A percentile compares a stretch with the other conserved stretches of the same genome.
Evolutionary conservation across 495 filamentous ascomycete species (phyloP).

Genomic region (Trichoderma reesei): DNA sequence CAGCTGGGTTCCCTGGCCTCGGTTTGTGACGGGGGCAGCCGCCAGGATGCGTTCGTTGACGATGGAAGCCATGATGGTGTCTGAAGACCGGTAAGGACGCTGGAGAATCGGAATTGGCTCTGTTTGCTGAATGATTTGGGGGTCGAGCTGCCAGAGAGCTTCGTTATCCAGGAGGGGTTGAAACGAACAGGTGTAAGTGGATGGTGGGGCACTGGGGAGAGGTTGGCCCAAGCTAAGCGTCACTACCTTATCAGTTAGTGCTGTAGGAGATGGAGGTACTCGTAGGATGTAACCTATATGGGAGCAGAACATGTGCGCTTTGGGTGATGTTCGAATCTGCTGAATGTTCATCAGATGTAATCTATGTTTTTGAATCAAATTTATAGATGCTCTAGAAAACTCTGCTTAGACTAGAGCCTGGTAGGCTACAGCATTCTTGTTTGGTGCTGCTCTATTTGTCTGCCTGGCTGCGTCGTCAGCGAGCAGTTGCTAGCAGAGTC

Average conservation of each 20-base stretch:
- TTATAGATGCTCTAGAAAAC: no score
- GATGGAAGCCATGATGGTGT: conserved; percentile 34
- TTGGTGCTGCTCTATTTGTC: background rate
- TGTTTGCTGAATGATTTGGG: background rate
- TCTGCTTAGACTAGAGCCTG: no score
- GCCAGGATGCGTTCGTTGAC: conserved; percentile 46
- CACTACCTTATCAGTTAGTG: no score
- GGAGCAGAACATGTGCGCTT: no score
- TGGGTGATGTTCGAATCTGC: background rate
- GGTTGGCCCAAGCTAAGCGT: background rate
- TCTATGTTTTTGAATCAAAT: no score
- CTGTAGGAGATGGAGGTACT: background rate
- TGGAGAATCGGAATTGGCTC: background rate
- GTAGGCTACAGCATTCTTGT: no score
- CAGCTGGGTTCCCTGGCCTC: conserved; percentile 82
- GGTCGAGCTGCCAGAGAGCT: background rate
- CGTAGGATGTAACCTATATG: background rate
- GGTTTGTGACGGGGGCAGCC: conserved; percentile 62
- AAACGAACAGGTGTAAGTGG: conserved; percentile 1
- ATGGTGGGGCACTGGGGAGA: conserved; percentile 4
- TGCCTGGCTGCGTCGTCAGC: background rate
- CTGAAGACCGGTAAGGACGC: background rate
- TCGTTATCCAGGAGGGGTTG: background rate
- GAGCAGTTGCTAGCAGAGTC: background rate
- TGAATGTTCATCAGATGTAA: no score